Percentiles rank a stretch among this genome's conserved stretches.
These are phyloP conservation scores for Leptographium galeiforme DNA, from an alignment of 2,329 filamentous ascomycete species.

Conservation along the genomic window DNA sequence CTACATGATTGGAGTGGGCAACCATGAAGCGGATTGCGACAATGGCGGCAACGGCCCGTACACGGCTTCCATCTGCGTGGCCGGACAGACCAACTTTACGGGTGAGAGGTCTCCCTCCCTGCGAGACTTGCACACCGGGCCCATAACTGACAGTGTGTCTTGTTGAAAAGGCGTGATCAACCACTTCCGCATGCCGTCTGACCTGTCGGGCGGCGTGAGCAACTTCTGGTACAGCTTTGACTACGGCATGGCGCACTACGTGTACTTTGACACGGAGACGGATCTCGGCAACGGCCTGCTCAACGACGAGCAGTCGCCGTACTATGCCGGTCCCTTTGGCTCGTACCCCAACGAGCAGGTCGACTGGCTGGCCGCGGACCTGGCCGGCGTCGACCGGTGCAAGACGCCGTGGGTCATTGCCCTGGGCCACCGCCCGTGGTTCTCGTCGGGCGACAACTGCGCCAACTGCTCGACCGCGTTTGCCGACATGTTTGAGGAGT, in stretches of 20 bases:
- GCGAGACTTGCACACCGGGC: too few relatives aligned
- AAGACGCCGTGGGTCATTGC: conserved; percentile 36
- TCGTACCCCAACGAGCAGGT: background rate
- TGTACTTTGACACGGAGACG: conserved; percentile 9
- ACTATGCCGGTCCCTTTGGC: background rate
- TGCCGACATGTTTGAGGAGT: conserved; percentile 4
- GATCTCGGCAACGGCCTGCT: conserved; percentile 8
- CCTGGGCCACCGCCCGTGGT: conserved; percentile 36
- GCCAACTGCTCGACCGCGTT: conserved; percentile 5
- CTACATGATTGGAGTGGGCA: conserved; percentile 28
- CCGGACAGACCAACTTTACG: conserved; percentile 15
- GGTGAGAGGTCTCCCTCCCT: background rate
- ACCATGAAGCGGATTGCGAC: conserved; percentile 20
- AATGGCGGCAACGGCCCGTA: conserved; percentile 26
- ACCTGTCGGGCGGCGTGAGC: conserved; percentile 7
- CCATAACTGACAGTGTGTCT: too few relatives aligned
- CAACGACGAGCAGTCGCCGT: conserved; percentile 7
- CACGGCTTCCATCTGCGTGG: conserved; percentile 29
- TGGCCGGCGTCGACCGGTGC: conserved; percentile 27
- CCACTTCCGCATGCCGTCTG: conserved; percentile 12
- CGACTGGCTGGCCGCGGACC: conserved; percentile 29
- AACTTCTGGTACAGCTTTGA: conserved; percentile 13
- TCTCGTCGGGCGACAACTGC: conserved; percentile 12
- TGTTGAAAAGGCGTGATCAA: background rate
- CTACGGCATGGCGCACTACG: conserved; percentile 10